Percentiles rank a stretch among this genome's conserved stretches.
These are phyloP conservation scores for Galerina sulciceps DNA, from an alignment of 768 basidiomycete genomes.

Conservation along the genomic window DNA sequence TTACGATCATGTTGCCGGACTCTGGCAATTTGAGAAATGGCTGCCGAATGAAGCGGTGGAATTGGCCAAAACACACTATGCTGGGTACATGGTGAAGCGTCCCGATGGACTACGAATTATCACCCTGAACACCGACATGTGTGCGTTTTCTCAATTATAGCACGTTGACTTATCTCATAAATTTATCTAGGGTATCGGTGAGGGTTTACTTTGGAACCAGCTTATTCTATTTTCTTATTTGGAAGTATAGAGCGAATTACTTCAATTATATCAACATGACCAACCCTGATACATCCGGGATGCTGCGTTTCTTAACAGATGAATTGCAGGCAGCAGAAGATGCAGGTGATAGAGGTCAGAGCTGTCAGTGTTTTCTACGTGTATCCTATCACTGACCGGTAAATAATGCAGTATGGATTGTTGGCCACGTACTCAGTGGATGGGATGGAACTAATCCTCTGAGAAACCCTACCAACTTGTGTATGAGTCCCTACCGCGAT, in stretches of 20 bases:
- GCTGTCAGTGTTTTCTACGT: constrained; percentile 10
- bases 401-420: constrained; percentile 46
- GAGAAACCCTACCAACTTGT: constrained; percentile 68
- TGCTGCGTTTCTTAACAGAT: constrained; percentile 78
- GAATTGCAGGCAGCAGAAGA: constrained; percentile 83
- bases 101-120: constrained; percentile 71
- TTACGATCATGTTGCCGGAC: constrained; percentile 71
- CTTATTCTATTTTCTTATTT: neutral
- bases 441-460: constrained; percentile 76
- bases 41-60: constrained; percentile 58
- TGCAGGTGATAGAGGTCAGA: constrained; percentile 68
- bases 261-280: constrained; percentile 82
- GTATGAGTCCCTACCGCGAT: constrained; percentile 41
- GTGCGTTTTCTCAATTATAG: constrained; percentile 41
- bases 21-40: constrained; percentile 79
- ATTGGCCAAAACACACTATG: constrained; percentile 69
- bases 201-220: neutral
- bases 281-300: constrained; percentile 70
- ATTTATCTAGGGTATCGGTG: constrained; percentile 39
- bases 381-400: constrained; percentile 20
- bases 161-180: neutral
- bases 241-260: constrained; percentile 55
- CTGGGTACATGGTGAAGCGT: constrained; percentile 73
- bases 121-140: constrained; percentile 77
- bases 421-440: constrained; percentile 58